Base-by-base conservation (phyloP, 495 filamentous ascomycete species). In the Sphaerosporella brunnea region DNA sequence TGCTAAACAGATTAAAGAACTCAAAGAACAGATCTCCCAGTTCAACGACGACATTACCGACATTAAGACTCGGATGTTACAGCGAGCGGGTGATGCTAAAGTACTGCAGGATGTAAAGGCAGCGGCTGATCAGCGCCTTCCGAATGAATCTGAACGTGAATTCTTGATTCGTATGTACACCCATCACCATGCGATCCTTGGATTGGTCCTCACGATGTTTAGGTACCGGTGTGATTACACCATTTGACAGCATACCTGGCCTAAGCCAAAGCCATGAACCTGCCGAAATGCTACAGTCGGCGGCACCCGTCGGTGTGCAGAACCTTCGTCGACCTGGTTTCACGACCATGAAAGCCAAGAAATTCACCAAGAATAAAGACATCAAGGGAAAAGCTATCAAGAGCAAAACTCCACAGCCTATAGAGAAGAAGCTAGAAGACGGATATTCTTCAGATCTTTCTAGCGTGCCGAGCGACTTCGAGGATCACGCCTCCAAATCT, bases 191-290 rank as follows among this genome's bases (percentile, higher is more conserved):
- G 2, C 16, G 15, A 3, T 39, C 21, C 23, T 21, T 30, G 48
- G 19, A 46, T 28, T 21, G 19, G 8, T 42, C 7, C 11, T 38
- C 13, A 44, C 10, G 13, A 43, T 34, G 23, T 44, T 3, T 39
- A 59, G 55, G 55, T 4, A 97, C 88, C 0, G 90, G 90, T 44
- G 94, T 96, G 63, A 97, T 97, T 54, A 97, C 90, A 0, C 90
- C 90, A 0, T 96, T 97, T 49, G 79, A 86, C 2, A 78, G 76
- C 43, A 71, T 87, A 55, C 69, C 70, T 36, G 69, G 68, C 24
- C 66, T 67, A 11, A 67, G 68, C 32, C 74, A 72, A 1, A n/a
- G n/a, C n/a, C n/a, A n/a, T n/a, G n/a, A n/a, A n/a, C n/a, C n/a
- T n/a, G n/a, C n/a, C n/a, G n/a, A n/a, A n/a, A n/a, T n/a, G n/a